Percentiles rank a stretch among this genome's conserved stretches.
Evolutionary conservation across 78 protist genomes (phyloP).

Genomic region (Mastigamoeba balamuthi): DNA sequence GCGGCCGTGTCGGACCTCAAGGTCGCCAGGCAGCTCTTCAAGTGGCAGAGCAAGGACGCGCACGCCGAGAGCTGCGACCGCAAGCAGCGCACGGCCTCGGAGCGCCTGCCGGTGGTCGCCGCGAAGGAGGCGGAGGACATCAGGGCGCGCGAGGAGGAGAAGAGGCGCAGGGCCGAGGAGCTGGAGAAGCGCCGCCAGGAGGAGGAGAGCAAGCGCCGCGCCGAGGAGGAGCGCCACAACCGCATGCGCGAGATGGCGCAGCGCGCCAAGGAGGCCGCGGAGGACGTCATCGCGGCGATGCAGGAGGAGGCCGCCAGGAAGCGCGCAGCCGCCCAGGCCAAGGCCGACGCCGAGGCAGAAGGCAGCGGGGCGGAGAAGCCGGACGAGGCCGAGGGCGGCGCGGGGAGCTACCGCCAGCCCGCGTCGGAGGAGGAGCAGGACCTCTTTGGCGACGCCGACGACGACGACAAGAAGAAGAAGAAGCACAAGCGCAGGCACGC

Average conservation of each 20-base stretch:
- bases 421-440: too few species aligned
- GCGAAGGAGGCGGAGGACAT: background rate
- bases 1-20: background rate
- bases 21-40: constrained; percentile 1
- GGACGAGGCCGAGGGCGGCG: background rate
- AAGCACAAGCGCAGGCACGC: background rate
- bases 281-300: too few species aligned
- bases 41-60: background rate
- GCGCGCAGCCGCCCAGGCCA: too few species aligned
- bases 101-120: background rate
- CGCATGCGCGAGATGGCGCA: too few species aligned
- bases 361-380: background rate
- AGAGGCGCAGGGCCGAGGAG: background rate
- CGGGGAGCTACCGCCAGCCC: background rate
- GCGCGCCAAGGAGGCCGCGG: too few species aligned
- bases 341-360: too few species aligned
- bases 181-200: too few species aligned
- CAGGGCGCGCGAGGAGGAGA: background rate
- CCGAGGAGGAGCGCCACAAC: too few species aligned
- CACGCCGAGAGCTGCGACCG: background rate
- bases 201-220: too few species aligned
- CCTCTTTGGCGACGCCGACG: background rate
- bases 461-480: background rate
- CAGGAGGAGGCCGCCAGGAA: too few species aligned
- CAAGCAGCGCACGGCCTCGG: background rate